Evolutionary conservation across 1,139 yeast species (phyloP), one percentile per base, ranked within the genome.

Genomic region (Hyphopichia burtonii): DNA sequence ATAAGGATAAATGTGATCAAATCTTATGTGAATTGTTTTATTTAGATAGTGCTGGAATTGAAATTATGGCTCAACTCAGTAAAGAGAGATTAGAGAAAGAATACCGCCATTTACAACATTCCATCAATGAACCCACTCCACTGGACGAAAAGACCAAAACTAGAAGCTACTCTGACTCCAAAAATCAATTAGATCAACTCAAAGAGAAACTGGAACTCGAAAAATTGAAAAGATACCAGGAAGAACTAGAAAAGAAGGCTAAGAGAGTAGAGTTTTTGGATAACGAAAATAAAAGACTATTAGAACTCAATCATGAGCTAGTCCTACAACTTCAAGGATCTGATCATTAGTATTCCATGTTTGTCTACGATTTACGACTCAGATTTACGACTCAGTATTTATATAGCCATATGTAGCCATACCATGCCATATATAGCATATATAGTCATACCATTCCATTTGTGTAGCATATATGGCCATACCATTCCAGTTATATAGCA

Each of bases 241-340:
- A 53, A 30, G 68, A 65, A 37, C 48, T 68, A 36, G 47, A 49
- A 6, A 58, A 53, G 44, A 60, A 56, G 45, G 56, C 56, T 37
- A 49, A 55, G 33, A 53, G 57, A 36, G 49, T 66, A 36, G 62
- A 62, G 8, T 55, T 51, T 18, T 49, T 68, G 38, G 51, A 52
- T 38, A 47, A 44, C 3, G 73, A 68, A 44, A 66, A 66, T 45
- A 65, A 61, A 44, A 48, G 59, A 37, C 50, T 68, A 25, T 55
- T 67, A 44, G 70, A 66, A 32, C 55, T 67, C 49, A 68, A 68
- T 47, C 71, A 63, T 41, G 61, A 59, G 23, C 49, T 68, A 37
- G 46, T 67, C 18, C 6, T 33, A 16, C 27, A 33, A 33, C 25
- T 33, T 18, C 36, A 33, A 20, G 50, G 36, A 8, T 18, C 31